Evolutionary conservation across 2,329 filamentous ascomycete genomes (phyloP), one percentile per base, ranked within the genome.

Genomic region (Scytalidium sp.): DNA sequence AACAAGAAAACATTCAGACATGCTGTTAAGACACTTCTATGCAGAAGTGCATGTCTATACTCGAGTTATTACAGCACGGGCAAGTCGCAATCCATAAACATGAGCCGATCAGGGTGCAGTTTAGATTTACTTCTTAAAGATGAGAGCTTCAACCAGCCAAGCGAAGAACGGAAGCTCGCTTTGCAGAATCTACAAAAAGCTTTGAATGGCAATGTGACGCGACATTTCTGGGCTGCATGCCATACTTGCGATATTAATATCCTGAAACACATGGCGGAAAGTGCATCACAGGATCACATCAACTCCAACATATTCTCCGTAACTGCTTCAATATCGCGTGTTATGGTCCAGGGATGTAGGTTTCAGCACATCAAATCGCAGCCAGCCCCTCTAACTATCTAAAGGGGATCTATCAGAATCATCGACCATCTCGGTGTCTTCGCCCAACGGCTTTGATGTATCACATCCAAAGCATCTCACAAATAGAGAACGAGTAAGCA

Each of bases 191-290:
- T 56, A 47, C 46, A 54, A 42, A 40, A 48, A 21, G 8, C 27
- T 46, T 43, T 53, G 22, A n/a, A n/a, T 5, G 45, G 49, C 19
- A 21, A 25, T 41, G 50, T 47, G 29, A 19, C 49, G 46, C 51
- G 45, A 32, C 50, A 52, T 41, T 56, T 56, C 39, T 56, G 47
- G 51, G 54, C 53, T 47, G 50, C 50, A 13, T 57, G 53, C 25
- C 50, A 55, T 17, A 19, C 53, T 20, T 55, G 52, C 45, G 55
- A 57, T 43, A 27, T 55, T 25, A 21, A 50, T 20, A 43, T 45
- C 13, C 50, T 57, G 39, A 42, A 50, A 51, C 8, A n/a, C 4
- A 5, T 36, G 17, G 32, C 32, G 5, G 32, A 36, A 8, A 36
- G 7, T 36, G 32, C 32, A 36, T 36, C 32, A 36, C 13, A n/a